phyloP scores from a whole-genome alignment of 2,329 filamentous ascomycete genomes.

The Aspergillus aculeatinus region DNA sequence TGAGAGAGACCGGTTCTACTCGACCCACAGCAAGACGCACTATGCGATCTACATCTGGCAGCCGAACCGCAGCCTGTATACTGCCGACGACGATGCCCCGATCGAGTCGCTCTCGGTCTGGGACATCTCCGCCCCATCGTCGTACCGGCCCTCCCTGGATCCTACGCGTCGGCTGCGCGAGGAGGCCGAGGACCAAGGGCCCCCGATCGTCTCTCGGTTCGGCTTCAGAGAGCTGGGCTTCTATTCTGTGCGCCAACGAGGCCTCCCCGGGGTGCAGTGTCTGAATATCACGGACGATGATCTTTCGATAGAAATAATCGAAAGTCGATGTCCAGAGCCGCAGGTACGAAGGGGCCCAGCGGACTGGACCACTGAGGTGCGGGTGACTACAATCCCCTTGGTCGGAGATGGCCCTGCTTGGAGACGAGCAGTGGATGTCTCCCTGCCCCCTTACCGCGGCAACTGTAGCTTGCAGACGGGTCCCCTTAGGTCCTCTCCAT shows the following conservation, averaged over 20 bases:
- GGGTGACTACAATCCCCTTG: conserved; percentile 56
- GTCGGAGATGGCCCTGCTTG: conserved; percentile 51
- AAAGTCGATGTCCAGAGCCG: conserved; percentile 56
- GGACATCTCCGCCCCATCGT: conserved; percentile 55
- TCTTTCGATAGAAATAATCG: conserved; percentile 53
- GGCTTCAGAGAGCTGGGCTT: conserved; percentile 53
- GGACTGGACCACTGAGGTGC: conserved; percentile 46
- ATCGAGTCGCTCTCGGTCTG: conserved; percentile 60
- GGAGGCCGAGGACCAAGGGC: conserved; percentile 37
- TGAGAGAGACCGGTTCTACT: conserved; percentile 62
- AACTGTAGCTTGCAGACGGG: conserved; percentile 39
- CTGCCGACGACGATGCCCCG: conserved; percentile 54
- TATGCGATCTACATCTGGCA: conserved; percentile 65
- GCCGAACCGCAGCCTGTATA: conserved; percentile 55
- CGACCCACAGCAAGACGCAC: conserved; percentile 58
- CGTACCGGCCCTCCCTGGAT: conserved; percentile 54
- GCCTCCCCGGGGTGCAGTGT: conserved; percentile 51
- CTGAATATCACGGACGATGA: conserved; percentile 53
- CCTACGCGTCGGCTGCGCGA: conserved; percentile 39
- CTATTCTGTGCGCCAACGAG: conserved; percentile 55
- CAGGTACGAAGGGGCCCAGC: conserved; percentile 42
- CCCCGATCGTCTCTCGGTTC: conserved; percentile 52
- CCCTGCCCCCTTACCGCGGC: conserved; percentile 49
- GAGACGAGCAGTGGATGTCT: conserved; percentile 46
- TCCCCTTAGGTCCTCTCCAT: conserved; percentile 23